phyloP scores from a whole-genome alignment of 2,329 filamentous ascomycete species.

The Phaeosphaeria sp. region DNA sequence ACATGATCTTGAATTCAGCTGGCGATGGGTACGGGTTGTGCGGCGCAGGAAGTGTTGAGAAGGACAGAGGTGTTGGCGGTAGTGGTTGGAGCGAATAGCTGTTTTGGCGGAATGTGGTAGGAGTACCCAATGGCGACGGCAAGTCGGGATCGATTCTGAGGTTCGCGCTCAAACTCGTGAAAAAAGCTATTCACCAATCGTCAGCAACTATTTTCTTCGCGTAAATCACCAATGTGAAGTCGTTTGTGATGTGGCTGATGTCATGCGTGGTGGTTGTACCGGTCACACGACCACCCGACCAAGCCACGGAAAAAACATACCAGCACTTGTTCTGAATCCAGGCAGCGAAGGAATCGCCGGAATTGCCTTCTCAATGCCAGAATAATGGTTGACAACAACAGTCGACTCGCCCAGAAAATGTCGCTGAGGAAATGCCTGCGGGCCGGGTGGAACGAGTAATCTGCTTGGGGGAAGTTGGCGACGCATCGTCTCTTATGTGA shows the following conservation, averaged over 20 bases:
- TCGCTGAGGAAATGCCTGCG: slow-evolving; percentile 38
- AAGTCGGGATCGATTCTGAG: slow-evolving; percentile 68
- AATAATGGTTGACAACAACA: slow-evolving; percentile 43
- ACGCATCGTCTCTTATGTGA: slow-evolving; percentile 32
- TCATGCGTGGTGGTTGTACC: background rate
- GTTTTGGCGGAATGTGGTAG: slow-evolving; percentile 60
- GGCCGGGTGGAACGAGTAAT: slow-evolving; percentile 40
- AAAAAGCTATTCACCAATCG: slow-evolving; percentile 67
- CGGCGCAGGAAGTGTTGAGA: slow-evolving; percentile 51
- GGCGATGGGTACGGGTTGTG: slow-evolving; percentile 43
- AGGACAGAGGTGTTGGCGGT: slow-evolving; percentile 57
- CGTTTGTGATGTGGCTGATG: background rate
- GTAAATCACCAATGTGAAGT: background rate
- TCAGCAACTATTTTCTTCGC: slow-evolving; percentile 17
- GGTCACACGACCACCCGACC: slow-evolving; percentile 26
- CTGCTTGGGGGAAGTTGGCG: slow-evolving; percentile 44
- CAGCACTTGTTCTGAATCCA: slow-evolving; percentile 47
- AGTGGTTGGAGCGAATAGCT: slow-evolving; percentile 59
- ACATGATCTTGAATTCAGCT: slow-evolving; percentile 45
- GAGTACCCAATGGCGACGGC: slow-evolving; percentile 69
- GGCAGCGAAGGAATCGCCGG: slow-evolving; percentile 45
- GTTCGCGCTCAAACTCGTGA: slow-evolving; percentile 81
- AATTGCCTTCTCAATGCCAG: slow-evolving; percentile 44
- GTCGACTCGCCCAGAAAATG: slow-evolving; percentile 35
- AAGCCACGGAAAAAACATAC: slow-evolving; percentile 35